phyloP scores from a whole-genome alignment of 371 early-diverging fungal genomes.

The Actinomucor elegans region DNA sequence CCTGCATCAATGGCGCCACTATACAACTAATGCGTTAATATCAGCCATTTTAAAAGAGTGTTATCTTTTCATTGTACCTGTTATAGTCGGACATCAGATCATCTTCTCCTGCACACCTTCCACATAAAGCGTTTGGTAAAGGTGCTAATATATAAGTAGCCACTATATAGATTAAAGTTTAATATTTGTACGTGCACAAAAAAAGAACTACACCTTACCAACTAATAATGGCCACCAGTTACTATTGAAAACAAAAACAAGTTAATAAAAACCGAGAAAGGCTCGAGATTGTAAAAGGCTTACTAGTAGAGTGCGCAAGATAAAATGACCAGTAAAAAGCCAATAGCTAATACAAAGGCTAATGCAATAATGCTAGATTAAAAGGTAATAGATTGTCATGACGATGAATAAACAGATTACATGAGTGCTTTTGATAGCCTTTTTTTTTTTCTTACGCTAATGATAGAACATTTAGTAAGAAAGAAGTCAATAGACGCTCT shows the following conservation, averaged over 20 bases:
- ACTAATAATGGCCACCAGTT: constrained; percentile 94
- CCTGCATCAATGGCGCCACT: constrained; percentile 84
- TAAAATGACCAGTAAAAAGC: constrained; percentile 88
- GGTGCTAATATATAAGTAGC: constrained; percentile 88
- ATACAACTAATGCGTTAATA: no score
- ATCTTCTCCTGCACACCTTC: constrained; percentile 72
- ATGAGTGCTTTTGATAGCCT: no score
- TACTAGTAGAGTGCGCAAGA: constrained; percentile 90
- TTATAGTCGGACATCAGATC: constrained; percentile 77
- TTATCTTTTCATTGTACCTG: no score
- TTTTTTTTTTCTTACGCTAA: constrained; percentile 9
- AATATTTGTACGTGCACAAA: not conserved
- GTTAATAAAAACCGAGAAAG: not conserved
- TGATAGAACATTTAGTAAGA: no score
- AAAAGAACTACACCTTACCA: constrained; percentile 40
- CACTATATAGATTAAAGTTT: constrained; percentile 35
- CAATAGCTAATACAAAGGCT: constrained; percentile 85
- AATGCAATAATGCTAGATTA: constrained; percentile 68
- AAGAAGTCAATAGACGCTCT: no score
- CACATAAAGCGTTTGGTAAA: constrained; percentile 85
- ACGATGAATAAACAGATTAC: no score
- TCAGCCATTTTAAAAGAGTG: no score
- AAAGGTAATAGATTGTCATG: not conserved
- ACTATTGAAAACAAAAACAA: constrained; percentile 40
- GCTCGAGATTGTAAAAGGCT: constrained; percentile 11